A percentile compares a stretch with the other conserved stretches of the same genome.
These are phyloP conservation scores for Capsicum rhomboideum DNA, from an alignment of 257 asterid species.

Conservation along the genomic window DNA sequence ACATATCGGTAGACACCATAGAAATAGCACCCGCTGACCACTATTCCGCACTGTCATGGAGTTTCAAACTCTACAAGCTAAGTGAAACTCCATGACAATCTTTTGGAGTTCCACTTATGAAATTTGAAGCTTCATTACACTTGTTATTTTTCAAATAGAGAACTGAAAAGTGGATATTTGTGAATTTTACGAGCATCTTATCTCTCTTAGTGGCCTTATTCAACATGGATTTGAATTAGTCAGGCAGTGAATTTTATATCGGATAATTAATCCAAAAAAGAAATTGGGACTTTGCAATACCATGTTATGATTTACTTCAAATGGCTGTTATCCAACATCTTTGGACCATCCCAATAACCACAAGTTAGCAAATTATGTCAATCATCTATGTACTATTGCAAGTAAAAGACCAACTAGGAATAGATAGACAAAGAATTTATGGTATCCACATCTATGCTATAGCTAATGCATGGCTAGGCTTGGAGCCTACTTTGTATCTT, in stretches of 20 bases:
- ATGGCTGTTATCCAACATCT: too few relatives aligned
- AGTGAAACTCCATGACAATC: too few relatives aligned
- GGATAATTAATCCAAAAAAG: neutral
- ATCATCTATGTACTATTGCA: neutral
- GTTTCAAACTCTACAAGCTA: too few relatives aligned
- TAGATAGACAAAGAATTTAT: neutral
- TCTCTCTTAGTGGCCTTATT: neutral
- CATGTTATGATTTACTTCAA: too few relatives aligned
- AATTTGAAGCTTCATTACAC: too few relatives aligned
- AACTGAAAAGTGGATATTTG: too few relatives aligned
- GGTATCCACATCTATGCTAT: neutral
- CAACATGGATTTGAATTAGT: neutral
- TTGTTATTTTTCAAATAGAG: too few relatives aligned
- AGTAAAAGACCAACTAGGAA: neutral
- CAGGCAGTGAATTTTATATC: neutral
- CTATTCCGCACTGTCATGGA: too few relatives aligned
- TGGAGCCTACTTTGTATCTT: slow-evolving; percentile 16
- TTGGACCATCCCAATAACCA: neutral
- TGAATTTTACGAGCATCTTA: neutral
- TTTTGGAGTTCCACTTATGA: too few relatives aligned
- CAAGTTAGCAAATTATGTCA: neutral
- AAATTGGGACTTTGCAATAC: too few relatives aligned
- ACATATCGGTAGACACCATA: neutral
- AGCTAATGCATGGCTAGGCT: slow-evolving; percentile 29
- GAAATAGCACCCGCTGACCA: too few relatives aligned